Conservation (phyloP, 208 protist genomes). For the Lotmaria passim region DNA sequence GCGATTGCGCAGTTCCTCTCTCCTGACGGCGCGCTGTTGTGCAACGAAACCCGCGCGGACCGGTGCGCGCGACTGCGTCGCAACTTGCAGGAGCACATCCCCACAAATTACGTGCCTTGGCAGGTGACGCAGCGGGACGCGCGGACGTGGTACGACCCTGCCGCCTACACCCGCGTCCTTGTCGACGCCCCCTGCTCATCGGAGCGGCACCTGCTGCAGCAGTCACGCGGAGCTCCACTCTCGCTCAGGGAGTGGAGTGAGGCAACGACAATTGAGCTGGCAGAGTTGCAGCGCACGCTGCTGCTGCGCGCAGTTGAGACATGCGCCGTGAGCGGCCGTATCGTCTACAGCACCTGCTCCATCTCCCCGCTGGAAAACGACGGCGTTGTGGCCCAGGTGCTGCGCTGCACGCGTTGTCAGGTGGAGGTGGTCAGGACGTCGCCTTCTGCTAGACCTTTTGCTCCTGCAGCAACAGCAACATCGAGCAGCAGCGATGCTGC, state of each 20-base stretch:
- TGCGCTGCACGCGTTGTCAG: constrained; percentile 64
- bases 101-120: constrained; percentile 62
- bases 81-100: constrained; percentile 76
- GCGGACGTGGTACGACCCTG: constrained; percentile 69
- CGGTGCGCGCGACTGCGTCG: constrained; percentile 73
- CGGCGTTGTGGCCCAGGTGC: constrained; percentile 68
- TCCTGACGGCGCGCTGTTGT: constrained; percentile 58
- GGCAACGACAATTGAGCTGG: constrained; percentile 42
- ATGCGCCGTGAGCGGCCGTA: constrained; percentile 63
- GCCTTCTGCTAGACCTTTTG: neutral
- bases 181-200: constrained; percentile 93
- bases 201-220: constrained; percentile 91
- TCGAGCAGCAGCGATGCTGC: neutral
- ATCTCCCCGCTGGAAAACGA: constrained; percentile 91
- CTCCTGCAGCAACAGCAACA: neutral
- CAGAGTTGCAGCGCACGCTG: constrained; percentile 63
- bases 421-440: constrained; percentile 44
- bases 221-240: constrained; percentile 41
- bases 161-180: constrained; percentile 79
- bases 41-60: constrained; percentile 72
- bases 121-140: constrained; percentile 73
- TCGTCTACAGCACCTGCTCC: constrained; percentile 94
- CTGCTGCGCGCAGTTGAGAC: constrained; percentile 83
- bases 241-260: constrained; percentile 57
- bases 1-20: constrained; percentile 82